Percentiles rank a stretch among this genome's conserved stretches.
phyloP scores from a whole-genome alignment of 768 basidiomycete species.

The Harrya chromipes region DNA sequence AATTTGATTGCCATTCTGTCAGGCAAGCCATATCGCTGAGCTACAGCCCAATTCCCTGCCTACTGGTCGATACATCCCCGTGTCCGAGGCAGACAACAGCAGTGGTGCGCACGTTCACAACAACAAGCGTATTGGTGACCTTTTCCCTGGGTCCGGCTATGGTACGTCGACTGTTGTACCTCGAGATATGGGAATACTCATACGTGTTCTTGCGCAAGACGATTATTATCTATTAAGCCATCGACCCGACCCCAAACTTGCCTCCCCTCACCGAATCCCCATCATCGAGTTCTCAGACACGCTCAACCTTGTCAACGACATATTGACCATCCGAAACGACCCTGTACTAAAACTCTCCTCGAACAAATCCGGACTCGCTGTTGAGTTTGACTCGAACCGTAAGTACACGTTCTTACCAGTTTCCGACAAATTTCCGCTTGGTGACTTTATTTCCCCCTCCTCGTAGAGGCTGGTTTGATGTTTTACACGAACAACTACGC shows the following conservation, averaged over 20 bases:
- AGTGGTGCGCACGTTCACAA: conserved; percentile 44
- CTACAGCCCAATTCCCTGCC: conserved; percentile 48
- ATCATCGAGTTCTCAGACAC: conserved; percentile 38
- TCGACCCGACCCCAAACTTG: conserved; percentile 29
- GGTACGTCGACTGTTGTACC: conserved; percentile 35
- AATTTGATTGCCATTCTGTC: background rate
- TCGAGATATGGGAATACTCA: background rate
- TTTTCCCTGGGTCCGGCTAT: conserved; percentile 57
- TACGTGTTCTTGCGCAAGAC: conserved; percentile 37
- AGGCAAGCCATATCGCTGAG: conserved; percentile 57
- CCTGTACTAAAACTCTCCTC: conserved; percentile 55
- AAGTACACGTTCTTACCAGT: conserved; percentile 20
- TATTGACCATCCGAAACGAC: conserved; percentile 30
- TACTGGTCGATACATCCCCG: conserved; percentile 49
- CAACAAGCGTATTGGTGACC: conserved; percentile 53
- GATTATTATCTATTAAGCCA: conserved; percentile 60
- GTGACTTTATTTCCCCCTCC: background rate
- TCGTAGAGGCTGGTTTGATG: conserved; percentile 68
- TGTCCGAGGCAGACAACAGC: conserved; percentile 38
- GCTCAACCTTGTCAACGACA: conserved; percentile 42
- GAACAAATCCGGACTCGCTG: conserved; percentile 53
- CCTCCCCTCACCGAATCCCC: conserved; percentile 48
- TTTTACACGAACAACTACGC: conserved; percentile 65
- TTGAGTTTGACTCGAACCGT: conserved; percentile 72
- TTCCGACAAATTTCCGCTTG: background rate